phyloP scores from a whole-genome alignment of 345 rosid genomes.

The Cochlearia excelsa region DNA sequence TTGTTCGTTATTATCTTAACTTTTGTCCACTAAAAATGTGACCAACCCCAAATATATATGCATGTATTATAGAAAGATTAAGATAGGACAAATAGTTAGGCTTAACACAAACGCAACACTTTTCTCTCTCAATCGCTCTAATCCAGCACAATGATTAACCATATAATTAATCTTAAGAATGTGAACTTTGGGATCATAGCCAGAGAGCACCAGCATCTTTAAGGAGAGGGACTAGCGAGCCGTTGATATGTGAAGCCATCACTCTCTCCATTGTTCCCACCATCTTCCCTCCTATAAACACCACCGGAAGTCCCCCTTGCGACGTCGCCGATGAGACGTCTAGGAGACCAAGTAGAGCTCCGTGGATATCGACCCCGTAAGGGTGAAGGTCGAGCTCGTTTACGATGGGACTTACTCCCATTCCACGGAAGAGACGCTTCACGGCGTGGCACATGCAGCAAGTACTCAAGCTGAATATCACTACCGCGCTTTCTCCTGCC shows the following conservation, averaged over 20 bases:
- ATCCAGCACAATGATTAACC: slow-evolving; percentile 9
- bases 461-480: slow-evolving; percentile 72
- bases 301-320: slow-evolving; percentile 57
- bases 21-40: no score
- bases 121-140: slow-evolving; percentile 31
- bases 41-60: no score
- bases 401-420: slow-evolving; percentile 82
- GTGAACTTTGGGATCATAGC: slow-evolving; percentile 70
- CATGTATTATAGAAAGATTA: slow-evolving; percentile 19
- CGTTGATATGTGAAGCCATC: slow-evolving; percentile 91
- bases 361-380: slow-evolving; percentile 36
- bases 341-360: slow-evolving; percentile 38
- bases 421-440: slow-evolving; percentile 80
- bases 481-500: slow-evolving; percentile 70
- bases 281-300: slow-evolving; percentile 84
- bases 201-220: slow-evolving; percentile 97
- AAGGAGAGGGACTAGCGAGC: slow-evolving; percentile 83
- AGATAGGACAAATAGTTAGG: slow-evolving; percentile 32
- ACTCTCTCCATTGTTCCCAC: slow-evolving; percentile 84
- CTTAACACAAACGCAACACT: slow-evolving; percentile 36
- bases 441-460: slow-evolving; percentile 98
- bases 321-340: slow-evolving; percentile 48
- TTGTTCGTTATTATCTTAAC: no score
- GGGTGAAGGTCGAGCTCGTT: slow-evolving; percentile 69
- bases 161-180: slow-evolving; percentile 18